Conservation (phyloP, 2,329 filamentous ascomycete species). For the Alternaria arbusti region DNA sequence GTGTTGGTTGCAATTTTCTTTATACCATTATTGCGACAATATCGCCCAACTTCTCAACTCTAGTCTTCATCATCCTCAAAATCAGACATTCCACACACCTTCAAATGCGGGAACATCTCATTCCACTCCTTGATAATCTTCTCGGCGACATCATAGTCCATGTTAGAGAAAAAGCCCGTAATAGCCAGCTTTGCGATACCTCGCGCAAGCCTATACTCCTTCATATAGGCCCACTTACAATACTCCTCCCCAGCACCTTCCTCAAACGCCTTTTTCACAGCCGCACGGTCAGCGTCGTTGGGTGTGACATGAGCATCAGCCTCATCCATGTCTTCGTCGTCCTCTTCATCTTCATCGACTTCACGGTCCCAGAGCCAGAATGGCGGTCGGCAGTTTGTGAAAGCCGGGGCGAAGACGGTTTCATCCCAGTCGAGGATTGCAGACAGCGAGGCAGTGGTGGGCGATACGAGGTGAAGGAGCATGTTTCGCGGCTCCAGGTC, state of each 20-base stretch:
- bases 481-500: background rate
- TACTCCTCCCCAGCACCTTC: background rate
- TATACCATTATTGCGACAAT: too few relatives aligned
- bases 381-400: background rate
- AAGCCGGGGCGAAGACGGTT: background rate
- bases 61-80: background rate
- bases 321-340: background rate
- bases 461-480: fast-evolving
- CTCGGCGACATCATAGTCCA: background rate
- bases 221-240: background rate
- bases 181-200: background rate
- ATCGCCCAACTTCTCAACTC: too few relatives aligned
- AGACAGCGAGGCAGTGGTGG: fast-evolving
- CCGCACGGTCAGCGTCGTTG: background rate
- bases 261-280: background rate
- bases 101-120: background rate
- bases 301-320: background rate
- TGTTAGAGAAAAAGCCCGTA: background rate
- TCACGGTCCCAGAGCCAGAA: background rate
- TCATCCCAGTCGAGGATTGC: background rate
- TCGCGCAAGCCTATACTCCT: background rate
- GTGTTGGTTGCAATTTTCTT: too few relatives aligned
- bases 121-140: background rate
- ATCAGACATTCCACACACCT: background rate
- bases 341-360: background rate